These are phyloP conservation scores for Eucalyptus pumila DNA, from an alignment of 345 rosid species.

Conservation along the genomic window DNA sequence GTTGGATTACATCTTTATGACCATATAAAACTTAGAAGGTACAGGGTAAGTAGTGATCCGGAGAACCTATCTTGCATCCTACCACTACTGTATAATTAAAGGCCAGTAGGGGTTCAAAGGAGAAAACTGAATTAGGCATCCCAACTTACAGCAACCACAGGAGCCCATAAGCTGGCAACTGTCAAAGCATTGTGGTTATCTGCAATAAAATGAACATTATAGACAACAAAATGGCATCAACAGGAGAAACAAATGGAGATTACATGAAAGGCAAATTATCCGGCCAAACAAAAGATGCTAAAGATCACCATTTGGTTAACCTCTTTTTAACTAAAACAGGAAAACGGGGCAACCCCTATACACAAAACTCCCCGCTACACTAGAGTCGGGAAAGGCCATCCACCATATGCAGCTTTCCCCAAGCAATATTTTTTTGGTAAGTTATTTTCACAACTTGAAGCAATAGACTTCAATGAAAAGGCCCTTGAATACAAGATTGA, in stretches of 20 bases:
- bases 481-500: not conserved
- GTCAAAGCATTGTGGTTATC: conserved; percentile 92
- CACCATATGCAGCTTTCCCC: not conserved
- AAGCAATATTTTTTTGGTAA: not conserved
- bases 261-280: not conserved
- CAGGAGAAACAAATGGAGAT: not conserved
- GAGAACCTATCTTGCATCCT: not conserved
- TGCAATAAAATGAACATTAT: conserved; percentile 25
- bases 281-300: not conserved
- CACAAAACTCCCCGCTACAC: not conserved
- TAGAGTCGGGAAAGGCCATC: not conserved
- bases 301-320: not conserved
- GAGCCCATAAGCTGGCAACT: conserved; percentile 83
- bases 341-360: not conserved
- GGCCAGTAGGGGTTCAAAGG: not conserved
- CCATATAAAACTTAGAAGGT: not conserved
- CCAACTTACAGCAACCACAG: conserved; percentile 80
- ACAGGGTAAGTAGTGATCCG: not conserved
- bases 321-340: not conserved
- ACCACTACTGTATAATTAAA: not conserved
- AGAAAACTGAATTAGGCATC: not conserved
- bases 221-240: not conserved
- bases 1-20: not conserved
- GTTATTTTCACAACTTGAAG: not conserved
- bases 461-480: not conserved